phyloP scores from a whole-genome alignment of 2,329 filamentous ascomycete genomes.

The Cordyceps cateniannulata region DNA sequence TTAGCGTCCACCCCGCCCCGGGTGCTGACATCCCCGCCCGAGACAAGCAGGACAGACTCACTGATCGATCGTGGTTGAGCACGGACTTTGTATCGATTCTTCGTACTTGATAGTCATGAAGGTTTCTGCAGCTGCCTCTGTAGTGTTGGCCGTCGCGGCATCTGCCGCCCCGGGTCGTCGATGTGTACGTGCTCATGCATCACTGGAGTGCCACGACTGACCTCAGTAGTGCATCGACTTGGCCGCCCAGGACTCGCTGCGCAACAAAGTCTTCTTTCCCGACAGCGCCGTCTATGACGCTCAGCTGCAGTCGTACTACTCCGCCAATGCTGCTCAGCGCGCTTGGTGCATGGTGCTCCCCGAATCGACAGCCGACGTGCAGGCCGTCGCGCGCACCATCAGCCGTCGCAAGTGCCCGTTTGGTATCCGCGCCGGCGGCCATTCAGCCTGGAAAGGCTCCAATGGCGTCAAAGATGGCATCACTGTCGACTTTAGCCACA shows the following conservation, averaged over 20 bases:
- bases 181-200: not conserved
- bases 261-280: conserved; percentile 20
- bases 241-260: conserved; percentile 15
- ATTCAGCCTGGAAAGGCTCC: conserved; percentile 25
- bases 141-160: not conserved
- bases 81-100: not conserved
- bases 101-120: not conserved
- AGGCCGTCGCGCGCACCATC: conserved; percentile 18
- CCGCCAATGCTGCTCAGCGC: conserved; percentile 24
- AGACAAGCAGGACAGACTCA: not conserved
- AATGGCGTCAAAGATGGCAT: conserved; percentile 23
- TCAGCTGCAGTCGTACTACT: conserved; percentile 23
- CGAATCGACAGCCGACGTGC: conserved; percentile 19
- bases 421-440: conserved; percentile 27
- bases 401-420: conserved; percentile 20
- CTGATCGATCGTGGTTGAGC: too few relatives aligned
- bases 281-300: conserved; percentile 17
- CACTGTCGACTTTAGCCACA: conserved; percentile 23
- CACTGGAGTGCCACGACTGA: not conserved
- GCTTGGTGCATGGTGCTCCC: conserved; percentile 26
- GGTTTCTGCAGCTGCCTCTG: not conserved
- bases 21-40: not conserved
- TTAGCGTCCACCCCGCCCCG: not conserved
- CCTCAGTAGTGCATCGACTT: conserved; percentile 20
- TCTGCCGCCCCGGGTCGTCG: not conserved